Conservation (phyloP, 208 protist species). For the Trypanosoma theileri region DNA sequence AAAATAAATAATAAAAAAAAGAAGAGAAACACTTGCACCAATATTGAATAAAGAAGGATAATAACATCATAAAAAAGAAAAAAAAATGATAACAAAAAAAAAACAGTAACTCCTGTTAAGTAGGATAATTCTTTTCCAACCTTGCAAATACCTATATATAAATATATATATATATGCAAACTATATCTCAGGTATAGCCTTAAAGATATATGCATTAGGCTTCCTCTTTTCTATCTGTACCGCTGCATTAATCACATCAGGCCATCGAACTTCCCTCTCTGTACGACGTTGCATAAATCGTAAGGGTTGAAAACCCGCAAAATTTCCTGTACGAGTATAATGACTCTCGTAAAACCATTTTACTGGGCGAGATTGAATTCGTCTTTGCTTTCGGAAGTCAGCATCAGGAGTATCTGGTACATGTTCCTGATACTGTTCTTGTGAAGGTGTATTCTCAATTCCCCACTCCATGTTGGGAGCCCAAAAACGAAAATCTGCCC, state of each 20-base stretch:
- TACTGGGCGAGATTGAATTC: conserved; percentile 88
- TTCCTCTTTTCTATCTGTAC: conserved; percentile 86
- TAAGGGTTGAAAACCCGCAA: conserved; percentile 86
- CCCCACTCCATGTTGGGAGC: conserved; percentile 94
- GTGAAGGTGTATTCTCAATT: conserved; percentile 88
- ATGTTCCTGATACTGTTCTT: conserved; percentile 93
- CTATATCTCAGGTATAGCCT: conserved; percentile 88
- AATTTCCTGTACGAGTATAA: conserved; percentile 91
- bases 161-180: conserved; percentile 8
- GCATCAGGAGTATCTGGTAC: conserved; percentile 89
- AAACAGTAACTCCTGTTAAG: not conserved
- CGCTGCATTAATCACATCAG: conserved; percentile 88
- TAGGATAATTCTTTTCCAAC: conserved; percentile 8
- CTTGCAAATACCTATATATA: conserved; percentile 4
- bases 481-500: conserved; percentile 94
- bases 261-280: conserved; percentile 88
- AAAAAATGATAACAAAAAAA: not conserved
- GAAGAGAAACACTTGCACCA: too few species aligned
- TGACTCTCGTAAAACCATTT: conserved; percentile 95
- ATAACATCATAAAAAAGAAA: not conserved
- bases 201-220: conserved; percentile 85
- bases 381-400: conserved; percentile 89
- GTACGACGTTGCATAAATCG: conserved; percentile 92
- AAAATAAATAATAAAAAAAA: not conserved
- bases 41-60: too few species aligned